Percentiles rank a stretch among this genome's conserved stretches.
These are phyloP conservation scores for Decorospora gaudefroyi DNA, from an alignment of 2,329 filamentous ascomycete species.

Conservation along the genomic window DNA sequence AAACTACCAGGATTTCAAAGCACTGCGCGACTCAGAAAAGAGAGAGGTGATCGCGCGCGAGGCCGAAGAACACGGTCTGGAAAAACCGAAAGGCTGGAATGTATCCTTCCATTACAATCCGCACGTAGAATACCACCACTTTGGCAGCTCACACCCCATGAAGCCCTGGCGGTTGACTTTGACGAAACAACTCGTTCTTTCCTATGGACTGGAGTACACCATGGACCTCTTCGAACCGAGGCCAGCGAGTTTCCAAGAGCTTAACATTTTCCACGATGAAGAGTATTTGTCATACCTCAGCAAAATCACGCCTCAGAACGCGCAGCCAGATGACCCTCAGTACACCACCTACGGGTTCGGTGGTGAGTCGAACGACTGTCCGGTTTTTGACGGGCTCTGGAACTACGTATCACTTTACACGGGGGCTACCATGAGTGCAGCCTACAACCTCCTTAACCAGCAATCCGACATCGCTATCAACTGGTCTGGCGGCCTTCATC, in stretches of 20 bases:
- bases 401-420: slow-evolving; percentile 94
- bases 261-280: slow-evolving; percentile 80
- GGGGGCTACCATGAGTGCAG: slow-evolving; percentile 87
- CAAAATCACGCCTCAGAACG: slow-evolving; percentile 55
- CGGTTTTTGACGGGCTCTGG: slow-evolving; percentile 93
- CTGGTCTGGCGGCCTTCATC: slow-evolving; percentile 95
- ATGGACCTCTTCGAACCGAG: slow-evolving; percentile 94
- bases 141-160: slow-evolving; percentile 97
- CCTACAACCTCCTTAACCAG: slow-evolving; percentile 80
- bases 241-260: slow-evolving; percentile 82
- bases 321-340: slow-evolving; percentile 49
- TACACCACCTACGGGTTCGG: slow-evolving; percentile 78
- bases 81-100: slow-evolving; percentile 79
- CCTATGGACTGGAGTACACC: slow-evolving; percentile 92
- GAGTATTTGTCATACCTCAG: slow-evolving; percentile 91
- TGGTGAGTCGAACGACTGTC: slow-evolving; percentile 74
- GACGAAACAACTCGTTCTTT: slow-evolving; percentile 91
- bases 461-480: slow-evolving; percentile 96
- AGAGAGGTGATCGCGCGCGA: slow-evolving; percentile 59
- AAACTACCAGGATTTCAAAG: slow-evolving; percentile 41
- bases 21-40: slow-evolving; percentile 44
- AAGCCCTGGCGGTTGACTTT: slow-evolving; percentile 97
- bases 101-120: slow-evolving; percentile 97
- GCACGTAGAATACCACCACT: slow-evolving; percentile 94
- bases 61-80: slow-evolving; percentile 68